phyloP scores from a whole-genome alignment of 148 eudicot genomes.

The Dysphania ambrosioides region DNA sequence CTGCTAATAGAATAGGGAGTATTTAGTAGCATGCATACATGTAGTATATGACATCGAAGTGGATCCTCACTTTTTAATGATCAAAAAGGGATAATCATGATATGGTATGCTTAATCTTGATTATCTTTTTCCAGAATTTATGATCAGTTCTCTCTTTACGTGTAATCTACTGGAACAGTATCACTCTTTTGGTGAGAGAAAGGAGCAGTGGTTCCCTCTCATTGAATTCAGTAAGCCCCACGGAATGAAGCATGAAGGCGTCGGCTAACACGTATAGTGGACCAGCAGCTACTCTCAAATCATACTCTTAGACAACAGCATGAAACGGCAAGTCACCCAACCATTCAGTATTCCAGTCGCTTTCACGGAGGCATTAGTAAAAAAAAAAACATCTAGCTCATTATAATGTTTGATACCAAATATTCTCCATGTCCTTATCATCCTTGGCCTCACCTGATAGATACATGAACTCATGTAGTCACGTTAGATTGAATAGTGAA shows the following conservation, averaged over 20 bases:
- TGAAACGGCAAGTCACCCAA: constrained; percentile 8
- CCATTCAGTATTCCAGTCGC: constrained; percentile 25
- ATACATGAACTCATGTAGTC: neutral
- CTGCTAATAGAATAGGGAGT: no score
- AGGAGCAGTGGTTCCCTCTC: neutral
- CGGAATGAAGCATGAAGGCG: neutral
- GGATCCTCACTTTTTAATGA: neutral
- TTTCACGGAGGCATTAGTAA: constrained; percentile 16
- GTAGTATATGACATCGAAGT: no score
- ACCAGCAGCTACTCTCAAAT: constrained; percentile 10
- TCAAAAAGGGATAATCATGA: neutral
- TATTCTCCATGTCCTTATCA: neutral
- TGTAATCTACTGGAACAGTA: neutral
- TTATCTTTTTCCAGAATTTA: constrained; percentile 1
- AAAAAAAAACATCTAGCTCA: neutral
- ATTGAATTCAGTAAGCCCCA: constrained; percentile 7
- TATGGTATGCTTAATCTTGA: neutral
- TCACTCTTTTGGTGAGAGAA: neutral
- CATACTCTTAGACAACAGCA: constrained; percentile 12
- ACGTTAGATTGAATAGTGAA: neutral
- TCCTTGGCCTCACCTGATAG: neutral
- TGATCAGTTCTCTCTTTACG: neutral
- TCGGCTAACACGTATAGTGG: constrained; percentile 3
- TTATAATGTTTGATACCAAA: neutral
- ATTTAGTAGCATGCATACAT: no score